Base-by-base conservation (phyloP, 306 rosid species). In the Dalbergia oliveri region DNA sequence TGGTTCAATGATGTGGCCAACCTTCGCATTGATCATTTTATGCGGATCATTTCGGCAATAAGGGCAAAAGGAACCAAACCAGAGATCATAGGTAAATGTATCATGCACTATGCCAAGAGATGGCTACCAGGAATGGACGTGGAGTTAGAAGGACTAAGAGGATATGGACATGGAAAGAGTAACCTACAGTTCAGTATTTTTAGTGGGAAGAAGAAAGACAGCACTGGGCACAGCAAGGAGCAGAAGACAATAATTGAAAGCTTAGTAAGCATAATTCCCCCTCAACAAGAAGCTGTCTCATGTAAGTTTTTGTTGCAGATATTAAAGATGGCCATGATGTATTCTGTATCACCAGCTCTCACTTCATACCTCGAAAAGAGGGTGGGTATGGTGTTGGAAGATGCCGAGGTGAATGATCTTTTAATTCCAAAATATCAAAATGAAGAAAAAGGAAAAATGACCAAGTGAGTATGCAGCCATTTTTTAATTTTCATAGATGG, bases 281-380 rank as follows among this genome's bases (percentile, higher is more conserved):
- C 94, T 79, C 88, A 95, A 72, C 87, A 82, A 66, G 91, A 91
- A 80, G 96, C 94, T n/a, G 90, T 93, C 79, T 67, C 99, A 37
- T 90, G 97, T 78, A 90, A 88, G 82, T 95, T 95, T 81, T 81
- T 90, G 83, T 78, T 91, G 87, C 89, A 85, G 88, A 86, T 95
- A 82, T 67, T 95, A 78, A 91, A 89, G 90, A 83, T 91, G 91
- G 98, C 97, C 54, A 87, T 88, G 88, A 78, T 90, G 88, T 91
- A 89, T 89, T 93, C 97, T 54, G 90, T 83, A 75, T 86, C 98
- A 4, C 88, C 94, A 19, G 96, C 97, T 79, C 89, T 95, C 66
- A 87, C 86, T 79, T 89, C 97, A n/a, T 97, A 95, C 85, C 90
- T 91, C 35, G 99, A 95, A 78, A 93, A 91, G 84, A 89, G 96